phyloP scores from a whole-genome alignment of 352 stramenopile genomes.

The Phytophthora citrophthora region DNA sequence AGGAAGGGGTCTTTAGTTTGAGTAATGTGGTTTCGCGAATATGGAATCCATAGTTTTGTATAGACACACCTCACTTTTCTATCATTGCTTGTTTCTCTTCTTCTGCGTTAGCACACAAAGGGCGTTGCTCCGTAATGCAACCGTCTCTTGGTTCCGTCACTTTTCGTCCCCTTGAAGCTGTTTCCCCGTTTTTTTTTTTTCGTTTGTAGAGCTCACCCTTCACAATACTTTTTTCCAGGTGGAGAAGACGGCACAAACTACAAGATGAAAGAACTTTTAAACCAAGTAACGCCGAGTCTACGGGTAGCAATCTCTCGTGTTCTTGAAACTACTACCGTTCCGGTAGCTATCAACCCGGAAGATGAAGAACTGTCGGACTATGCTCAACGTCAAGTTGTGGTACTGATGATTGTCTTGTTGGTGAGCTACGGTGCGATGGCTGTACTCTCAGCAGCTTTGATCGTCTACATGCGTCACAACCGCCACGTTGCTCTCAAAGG shows the following conservation, averaged over 20 bases:
- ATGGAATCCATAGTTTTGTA: background rate
- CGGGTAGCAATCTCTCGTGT: constrained; percentile 23
- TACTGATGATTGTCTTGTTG: constrained; percentile 42
- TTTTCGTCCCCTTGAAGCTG: background rate
- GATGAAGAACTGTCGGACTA: constrained; percentile 22
- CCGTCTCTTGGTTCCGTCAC: constrained; percentile 15
- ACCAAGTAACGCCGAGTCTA: constrained; percentile 22
- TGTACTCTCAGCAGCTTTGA: constrained; percentile 33
- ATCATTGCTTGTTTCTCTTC: constrained; percentile 5
- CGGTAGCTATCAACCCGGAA: background rate
- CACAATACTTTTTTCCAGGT: constrained; percentile 33
- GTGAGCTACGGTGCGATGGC: constrained; percentile 50
- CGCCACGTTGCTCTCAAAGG: constrained; percentile 44
- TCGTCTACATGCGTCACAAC: constrained; percentile 59
- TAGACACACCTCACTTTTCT: constrained; percentile 10
- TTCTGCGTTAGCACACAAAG: constrained; percentile 17
- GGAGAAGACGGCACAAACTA: constrained; percentile 1
- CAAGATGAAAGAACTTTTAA: constrained; percentile 19
- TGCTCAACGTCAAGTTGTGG: constrained; percentile 31
- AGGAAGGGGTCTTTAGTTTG: constrained; percentile 11
- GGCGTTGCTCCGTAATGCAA: constrained; percentile 10
- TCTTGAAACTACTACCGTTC: constrained; percentile 3
- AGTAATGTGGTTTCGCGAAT: background rate
- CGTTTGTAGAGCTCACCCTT: background rate
- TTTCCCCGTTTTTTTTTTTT: constrained; percentile 6